These are phyloP conservation scores for Golubevia sp. DNA, from an alignment of 1,284 basidiomycete genomes.

Conservation along the genomic window DNA sequence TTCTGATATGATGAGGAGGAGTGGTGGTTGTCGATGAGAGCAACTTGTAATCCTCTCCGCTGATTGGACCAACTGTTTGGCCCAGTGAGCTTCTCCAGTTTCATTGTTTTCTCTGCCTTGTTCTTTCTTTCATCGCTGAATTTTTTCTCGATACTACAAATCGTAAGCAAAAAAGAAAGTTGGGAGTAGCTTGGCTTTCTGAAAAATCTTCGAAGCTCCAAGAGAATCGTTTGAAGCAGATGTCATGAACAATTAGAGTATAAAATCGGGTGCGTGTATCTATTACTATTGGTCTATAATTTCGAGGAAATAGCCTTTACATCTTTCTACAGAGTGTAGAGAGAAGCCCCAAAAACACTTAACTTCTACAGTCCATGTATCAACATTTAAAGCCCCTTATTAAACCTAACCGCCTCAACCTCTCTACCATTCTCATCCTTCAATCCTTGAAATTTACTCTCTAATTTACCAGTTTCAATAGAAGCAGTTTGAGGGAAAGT, in stretches of 20 bases:
- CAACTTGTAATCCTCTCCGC: too few species aligned
- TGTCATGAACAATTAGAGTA: slow-evolving; percentile 1
- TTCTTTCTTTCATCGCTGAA: slow-evolving; percentile 6
- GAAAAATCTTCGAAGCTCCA: slow-evolving; percentile 19
- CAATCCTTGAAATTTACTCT: slow-evolving; percentile 60
- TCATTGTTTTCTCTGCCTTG: background rate
- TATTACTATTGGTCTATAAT: background rate
- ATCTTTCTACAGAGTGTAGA: background rate
- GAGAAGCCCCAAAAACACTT: background rate
- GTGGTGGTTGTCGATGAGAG: too few species aligned
- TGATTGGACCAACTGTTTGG: too few species aligned
- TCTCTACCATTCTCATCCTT: slow-evolving; percentile 48
- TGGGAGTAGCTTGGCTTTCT: slow-evolving; percentile 13
- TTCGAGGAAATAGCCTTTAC: background rate
- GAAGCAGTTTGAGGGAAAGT: slow-evolving; percentile 65
- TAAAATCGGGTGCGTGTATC: slow-evolving; percentile 3
- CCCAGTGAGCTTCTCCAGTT: too few species aligned
- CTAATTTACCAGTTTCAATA: slow-evolving; percentile 62
- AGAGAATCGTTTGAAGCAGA: slow-evolving; percentile 4
- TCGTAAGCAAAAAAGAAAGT: background rate
- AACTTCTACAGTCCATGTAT: background rate
- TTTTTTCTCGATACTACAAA: slow-evolving; percentile 1
- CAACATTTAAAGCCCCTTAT: slow-evolving; percentile 65
- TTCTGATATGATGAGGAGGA: too few species aligned
- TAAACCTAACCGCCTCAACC: slow-evolving; percentile 64